These are phyloP conservation scores for Draba incana DNA, from an alignment of 345 rosid genomes.

Conservation along the genomic window DNA sequence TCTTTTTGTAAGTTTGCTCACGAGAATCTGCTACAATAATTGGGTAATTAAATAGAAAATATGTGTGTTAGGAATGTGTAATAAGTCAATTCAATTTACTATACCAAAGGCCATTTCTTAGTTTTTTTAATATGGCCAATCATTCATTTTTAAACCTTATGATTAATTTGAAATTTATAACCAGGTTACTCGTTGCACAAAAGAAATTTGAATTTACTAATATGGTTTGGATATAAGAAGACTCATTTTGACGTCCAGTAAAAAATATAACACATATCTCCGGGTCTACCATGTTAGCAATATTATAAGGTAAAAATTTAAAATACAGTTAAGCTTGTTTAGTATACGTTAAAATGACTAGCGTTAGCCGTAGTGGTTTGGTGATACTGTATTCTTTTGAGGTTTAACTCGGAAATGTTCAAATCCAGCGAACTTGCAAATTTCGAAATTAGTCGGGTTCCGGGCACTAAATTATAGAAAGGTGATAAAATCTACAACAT, in stretches of 20 bases:
- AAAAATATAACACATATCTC: no score
- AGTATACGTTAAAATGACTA: no score
- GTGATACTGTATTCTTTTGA: no score
- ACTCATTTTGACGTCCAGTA: background rate
- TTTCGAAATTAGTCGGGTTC: no score
- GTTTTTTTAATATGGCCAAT: background rate
- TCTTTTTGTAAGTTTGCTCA: slow-evolving; percentile 41
- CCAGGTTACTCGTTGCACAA: background rate
- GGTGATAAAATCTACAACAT: no score
- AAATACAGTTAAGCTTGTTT: no score
- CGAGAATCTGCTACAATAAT: slow-evolving; percentile 29
- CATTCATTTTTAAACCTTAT: background rate
- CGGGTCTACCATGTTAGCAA: no score
- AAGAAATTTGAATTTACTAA: background rate
- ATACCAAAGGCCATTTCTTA: background rate
- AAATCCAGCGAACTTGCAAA: no score
- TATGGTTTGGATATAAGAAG: background rate
- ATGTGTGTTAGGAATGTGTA: slow-evolving; percentile 18
- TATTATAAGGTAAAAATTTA: no score
- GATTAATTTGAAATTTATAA: background rate
- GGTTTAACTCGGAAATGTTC: no score
- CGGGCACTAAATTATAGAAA: no score
- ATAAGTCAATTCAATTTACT: slow-evolving; percentile 25
- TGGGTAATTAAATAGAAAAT: slow-evolving; percentile 14
- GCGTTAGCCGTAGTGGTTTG: no score